phyloP scores from a whole-genome alignment of 805 yeast genomes.

The Spathaspora arborariae region DNA sequence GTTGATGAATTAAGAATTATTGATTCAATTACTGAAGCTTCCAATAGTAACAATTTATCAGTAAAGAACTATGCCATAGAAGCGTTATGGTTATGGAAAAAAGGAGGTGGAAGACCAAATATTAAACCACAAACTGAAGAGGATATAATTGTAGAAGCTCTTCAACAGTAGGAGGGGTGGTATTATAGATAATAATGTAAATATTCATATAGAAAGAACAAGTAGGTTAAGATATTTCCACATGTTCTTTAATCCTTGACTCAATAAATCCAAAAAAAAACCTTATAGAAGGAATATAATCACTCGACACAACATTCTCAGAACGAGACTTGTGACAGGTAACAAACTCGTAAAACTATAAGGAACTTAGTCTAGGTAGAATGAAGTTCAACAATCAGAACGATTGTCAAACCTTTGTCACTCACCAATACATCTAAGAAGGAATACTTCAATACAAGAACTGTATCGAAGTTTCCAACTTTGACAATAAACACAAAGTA shows the following conservation, averaged over 20 bases:
- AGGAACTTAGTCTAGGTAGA: neutral
- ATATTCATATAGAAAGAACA: conserved; percentile 6
- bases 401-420: neutral
- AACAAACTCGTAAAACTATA: neutral
- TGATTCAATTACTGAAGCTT: conserved; percentile 61
- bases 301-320: neutral
- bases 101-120: conserved; percentile 39
- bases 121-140: conserved; percentile 17
- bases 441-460: neutral
- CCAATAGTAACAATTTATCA: conserved; percentile 58
- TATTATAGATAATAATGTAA: conserved; percentile 6
- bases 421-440: neutral
- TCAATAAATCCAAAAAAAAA: neutral
- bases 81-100: conserved; percentile 86
- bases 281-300: neutral
- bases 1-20: conserved; percentile 59
- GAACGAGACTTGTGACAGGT: neutral
- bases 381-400: neutral
- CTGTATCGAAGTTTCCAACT: neutral
- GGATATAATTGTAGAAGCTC: conserved; percentile 19
- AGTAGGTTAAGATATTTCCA: neutral
- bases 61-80: conserved; percentile 83
- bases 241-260: neutral
- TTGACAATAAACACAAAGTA: neutral
- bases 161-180: conserved; percentile 4